Base-by-base conservation (phyloP, 1,139 yeast genomes). In the Sugiyamaella castrensis region DNA sequence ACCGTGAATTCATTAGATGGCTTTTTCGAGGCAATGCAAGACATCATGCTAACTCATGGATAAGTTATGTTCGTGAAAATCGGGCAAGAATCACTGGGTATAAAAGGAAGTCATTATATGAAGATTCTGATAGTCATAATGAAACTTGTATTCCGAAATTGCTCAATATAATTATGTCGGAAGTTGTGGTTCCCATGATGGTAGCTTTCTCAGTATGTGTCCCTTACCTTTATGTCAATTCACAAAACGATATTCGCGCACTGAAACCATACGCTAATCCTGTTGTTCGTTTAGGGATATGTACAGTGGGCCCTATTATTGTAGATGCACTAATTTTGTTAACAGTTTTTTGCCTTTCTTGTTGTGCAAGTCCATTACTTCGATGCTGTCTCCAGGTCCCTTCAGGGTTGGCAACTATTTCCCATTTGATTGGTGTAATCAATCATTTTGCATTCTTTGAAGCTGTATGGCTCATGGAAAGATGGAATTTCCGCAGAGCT, bases 371-470 rank as follows among this genome's bases (percentile, higher is more conserved):
- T 61, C 70, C 96, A 61, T 63, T 89, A 64, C 80, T 89, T 59
- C 89, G 89, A 50, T 69, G 87, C 72, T 89, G 96, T 71, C 26
- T 12, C 12, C 11, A 11, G 32, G 15, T 46, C 24, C 43, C 49
- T 6, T 13, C 37, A n/a, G 96, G 16, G 91, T 85, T 40, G 79
- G 88, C 98, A 30, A 96, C 86, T 60, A 71, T 89, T 65, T 94
- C 97, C 28, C 98, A 91, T 67, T 96, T 95, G 70, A 73, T 86
- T 13, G 75, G 88, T 0, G 75, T 87, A 1, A 15, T 83, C 1
- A 62, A 75, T 10, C 81, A 84, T 54, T 54, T 84, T 16, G 49
- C 77, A 0, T 71, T 73, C 45, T 79, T 87, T 63, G 87, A 84
- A 57, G 57, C 81, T 0, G 71, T 85, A 45, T 78, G 85, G 72